Percentiles rank a stretch among this genome's conserved stretches.
Evolutionary conservation across 495 filamentous ascomycete genomes (phyloP).

Genomic region (Elasticomyces elasticus): DNA sequence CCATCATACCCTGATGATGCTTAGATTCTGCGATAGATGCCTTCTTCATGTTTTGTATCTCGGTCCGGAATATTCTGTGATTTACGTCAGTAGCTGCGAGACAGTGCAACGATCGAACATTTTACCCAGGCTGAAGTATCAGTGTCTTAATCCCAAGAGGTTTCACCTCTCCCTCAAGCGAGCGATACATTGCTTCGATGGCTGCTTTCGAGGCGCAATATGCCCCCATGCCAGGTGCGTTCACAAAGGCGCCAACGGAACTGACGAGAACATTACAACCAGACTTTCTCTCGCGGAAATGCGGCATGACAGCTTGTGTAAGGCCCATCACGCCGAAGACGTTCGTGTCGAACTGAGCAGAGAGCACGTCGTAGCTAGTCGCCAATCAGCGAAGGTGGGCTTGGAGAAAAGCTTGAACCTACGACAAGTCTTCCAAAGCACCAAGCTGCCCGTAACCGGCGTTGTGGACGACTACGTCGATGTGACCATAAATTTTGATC

Average conservation of each 20-base stretch:
- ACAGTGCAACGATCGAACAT: not conserved
- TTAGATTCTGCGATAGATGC: not conserved
- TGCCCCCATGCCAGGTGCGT: not conserved
- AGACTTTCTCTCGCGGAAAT: not conserved
- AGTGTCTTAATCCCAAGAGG: not conserved
- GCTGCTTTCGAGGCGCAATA: not conserved
- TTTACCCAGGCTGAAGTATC: not conserved
- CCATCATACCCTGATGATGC: not conserved
- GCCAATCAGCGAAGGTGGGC: not conserved
- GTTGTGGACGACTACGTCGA: constrained; percentile 25
- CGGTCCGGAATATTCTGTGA: constrained; percentile 11
- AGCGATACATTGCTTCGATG: not conserved
- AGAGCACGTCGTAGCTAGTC: not conserved
- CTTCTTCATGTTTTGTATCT: constrained; percentile 11
- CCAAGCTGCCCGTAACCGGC: constrained; percentile 13
- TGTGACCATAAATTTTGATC: constrained; percentile 13
- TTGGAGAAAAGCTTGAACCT: not conserved
- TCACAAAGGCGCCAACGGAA: not conserved
- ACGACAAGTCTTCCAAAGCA: not conserved
- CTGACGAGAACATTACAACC: not conserved
- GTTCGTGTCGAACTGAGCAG: constrained; percentile 5
- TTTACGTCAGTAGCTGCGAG: not conserved
- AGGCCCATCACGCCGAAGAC: not conserved
- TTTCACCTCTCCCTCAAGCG: not conserved
- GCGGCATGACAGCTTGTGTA: not conserved